Conservation (phyloP, 176 grass and related monocot genomes). For the Rhynchospora breviuscula region DNA sequence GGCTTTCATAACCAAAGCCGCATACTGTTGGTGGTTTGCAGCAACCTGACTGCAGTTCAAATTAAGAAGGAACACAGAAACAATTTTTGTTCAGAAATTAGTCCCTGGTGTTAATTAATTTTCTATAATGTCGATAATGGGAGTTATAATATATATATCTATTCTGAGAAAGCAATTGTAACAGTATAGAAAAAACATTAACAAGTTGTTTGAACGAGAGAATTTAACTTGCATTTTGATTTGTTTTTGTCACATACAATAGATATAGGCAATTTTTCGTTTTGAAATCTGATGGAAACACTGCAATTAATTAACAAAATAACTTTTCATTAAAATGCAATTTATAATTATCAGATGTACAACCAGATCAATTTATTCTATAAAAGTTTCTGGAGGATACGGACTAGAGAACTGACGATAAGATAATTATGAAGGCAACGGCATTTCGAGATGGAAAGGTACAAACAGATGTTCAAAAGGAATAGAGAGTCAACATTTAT, state of each 20-base stretch:
- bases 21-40: slow-evolving; percentile 89
- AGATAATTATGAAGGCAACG: too few relatives aligned
- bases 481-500: too few relatives aligned
- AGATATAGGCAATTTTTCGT: too few relatives aligned
- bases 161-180: not conserved
- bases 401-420: too few relatives aligned
- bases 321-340: not conserved
- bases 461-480: too few relatives aligned
- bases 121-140: not conserved
- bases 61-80: not conserved
- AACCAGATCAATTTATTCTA: too few relatives aligned
- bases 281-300: not conserved
- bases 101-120: not conserved
- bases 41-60: slow-evolving; percentile 57
- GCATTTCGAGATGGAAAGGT: too few relatives aligned
- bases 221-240: not conserved
- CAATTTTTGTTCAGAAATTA: not conserved
- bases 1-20: slow-evolving; percentile 59
- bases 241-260: too few relatives aligned
- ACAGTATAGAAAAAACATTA: not conserved
- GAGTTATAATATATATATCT: too few relatives aligned
- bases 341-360: not conserved
- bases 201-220: not conserved
- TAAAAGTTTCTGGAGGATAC: too few relatives aligned
- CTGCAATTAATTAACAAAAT: too few relatives aligned